phyloP scores from a whole-genome alignment of 2,329 filamentous ascomycete species.

The Neonectria hederae region DNA sequence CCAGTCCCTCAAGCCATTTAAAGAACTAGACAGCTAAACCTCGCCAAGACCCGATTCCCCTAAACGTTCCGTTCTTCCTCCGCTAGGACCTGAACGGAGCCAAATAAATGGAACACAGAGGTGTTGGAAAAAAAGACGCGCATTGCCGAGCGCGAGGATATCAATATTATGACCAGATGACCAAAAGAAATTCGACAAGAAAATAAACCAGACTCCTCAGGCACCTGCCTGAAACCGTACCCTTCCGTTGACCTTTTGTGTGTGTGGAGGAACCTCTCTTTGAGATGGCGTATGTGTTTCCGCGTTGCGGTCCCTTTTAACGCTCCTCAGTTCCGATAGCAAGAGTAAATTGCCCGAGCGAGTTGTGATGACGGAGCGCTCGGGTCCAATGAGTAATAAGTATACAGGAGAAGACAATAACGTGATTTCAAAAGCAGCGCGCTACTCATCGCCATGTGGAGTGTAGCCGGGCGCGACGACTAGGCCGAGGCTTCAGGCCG shows the following conservation, averaged over 20 bases:
- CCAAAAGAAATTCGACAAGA: constrained; percentile 18
- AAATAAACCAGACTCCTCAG: constrained; percentile 31
- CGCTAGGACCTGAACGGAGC: background rate
- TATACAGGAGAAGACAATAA: constrained; percentile 29
- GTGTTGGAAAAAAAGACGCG: constrained; percentile 22
- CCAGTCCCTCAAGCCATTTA: background rate
- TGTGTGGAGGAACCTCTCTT: constrained; percentile 25
- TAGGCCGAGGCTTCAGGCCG: constrained; percentile 61
- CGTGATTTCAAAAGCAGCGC: background rate
- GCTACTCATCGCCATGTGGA: constrained; percentile 61
- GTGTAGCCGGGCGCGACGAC: constrained; percentile 59
- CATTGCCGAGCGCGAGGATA: constrained; percentile 35
- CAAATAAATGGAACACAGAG: constrained; percentile 24
- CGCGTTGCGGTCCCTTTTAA: constrained; percentile 17
- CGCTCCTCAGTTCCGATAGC: constrained; percentile 11
- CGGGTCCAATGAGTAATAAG: constrained; percentile 23
- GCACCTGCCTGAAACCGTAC: constrained; percentile 30
- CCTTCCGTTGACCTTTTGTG: constrained; percentile 30
- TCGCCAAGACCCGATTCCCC: too few relatives aligned
- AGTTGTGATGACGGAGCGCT: background rate
- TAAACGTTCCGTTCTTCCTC: background rate
- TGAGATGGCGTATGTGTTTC: background rate
- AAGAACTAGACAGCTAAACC: background rate
- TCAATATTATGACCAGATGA: constrained; percentile 35
- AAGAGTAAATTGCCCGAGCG: constrained; percentile 4